A percentile compares a stretch with the other conserved stretches of the same genome.
Evolutionary conservation across 2,329 filamentous ascomycete species (phyloP).

Genomic region (Xylaria multiplex): DNA sequence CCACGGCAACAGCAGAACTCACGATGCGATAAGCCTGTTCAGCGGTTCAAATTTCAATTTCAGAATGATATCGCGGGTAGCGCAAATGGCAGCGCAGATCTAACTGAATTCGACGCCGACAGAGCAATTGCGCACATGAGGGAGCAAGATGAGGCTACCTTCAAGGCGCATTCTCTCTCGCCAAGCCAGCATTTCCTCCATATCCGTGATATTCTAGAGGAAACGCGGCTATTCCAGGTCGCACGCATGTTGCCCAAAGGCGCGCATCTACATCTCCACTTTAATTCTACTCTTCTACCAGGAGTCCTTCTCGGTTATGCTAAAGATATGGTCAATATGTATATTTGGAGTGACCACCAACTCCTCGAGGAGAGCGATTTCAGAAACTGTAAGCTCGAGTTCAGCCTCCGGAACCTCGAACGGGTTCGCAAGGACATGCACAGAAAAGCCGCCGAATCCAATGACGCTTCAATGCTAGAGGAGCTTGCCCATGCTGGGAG

Average conservation of each 20-base stretch:
- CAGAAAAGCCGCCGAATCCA: conserved; percentile 4
- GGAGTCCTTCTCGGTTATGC: conserved; percentile 65
- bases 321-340: conserved; percentile 71
- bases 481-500: conserved; percentile 17
- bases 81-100: conserved; percentile 27
- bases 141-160: conserved; percentile 37
- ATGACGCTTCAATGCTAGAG: conserved; percentile 3
- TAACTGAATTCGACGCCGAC: conserved; percentile 21
- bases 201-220: conserved; percentile 63
- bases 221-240: conserved; percentile 67
- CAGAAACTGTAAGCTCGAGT: conserved; percentile 68
- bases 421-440: conserved; percentile 59
- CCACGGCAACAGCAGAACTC: background rate
- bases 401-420: conserved; percentile 55
- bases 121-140: conserved; percentile 26
- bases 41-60: conserved; percentile 35
- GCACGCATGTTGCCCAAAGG: conserved; percentile 74
- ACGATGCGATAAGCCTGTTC: conserved; percentile 1
- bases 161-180: conserved; percentile 23
- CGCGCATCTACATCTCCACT: conserved; percentile 78
- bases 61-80: conserved; percentile 37
- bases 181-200: conserved; percentile 68
- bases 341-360: conserved; percentile 69
- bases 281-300: conserved; percentile 77
- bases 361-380: conserved; percentile 58